Percentiles rank a stretch among this genome's conserved stretches.
These are phyloP conservation scores for Fomitiporia mediterranea DNA, from an alignment of 1,284 basidiomycete genomes.

Conservation along the genomic window DNA sequence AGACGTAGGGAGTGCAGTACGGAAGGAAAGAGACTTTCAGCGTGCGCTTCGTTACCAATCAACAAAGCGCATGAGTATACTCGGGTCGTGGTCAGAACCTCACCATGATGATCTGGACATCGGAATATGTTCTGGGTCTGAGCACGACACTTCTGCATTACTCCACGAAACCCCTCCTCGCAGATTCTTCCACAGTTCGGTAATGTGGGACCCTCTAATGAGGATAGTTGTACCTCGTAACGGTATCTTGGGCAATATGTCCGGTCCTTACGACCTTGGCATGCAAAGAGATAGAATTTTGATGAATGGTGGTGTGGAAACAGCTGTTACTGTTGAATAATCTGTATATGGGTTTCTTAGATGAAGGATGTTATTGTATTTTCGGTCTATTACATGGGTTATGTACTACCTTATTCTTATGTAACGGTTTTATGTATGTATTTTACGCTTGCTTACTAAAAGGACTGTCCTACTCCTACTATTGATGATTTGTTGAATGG, in stretches of 20 bases:
- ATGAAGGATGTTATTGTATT: no score
- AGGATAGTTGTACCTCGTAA: conserved; percentile 18
- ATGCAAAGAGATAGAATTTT: neutral
- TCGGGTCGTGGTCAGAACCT: conserved; percentile 40
- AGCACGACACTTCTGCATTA: neutral
- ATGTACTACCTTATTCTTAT: no score
- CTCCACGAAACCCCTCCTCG: conserved; percentile 29
- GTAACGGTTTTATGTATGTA: no score
- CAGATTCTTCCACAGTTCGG: conserved; percentile 54
- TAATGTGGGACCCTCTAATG: conserved; percentile 35
- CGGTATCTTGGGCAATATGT: neutral
- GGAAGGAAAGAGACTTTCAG: conserved; percentile 27
- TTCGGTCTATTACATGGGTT: no score
- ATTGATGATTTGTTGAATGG: no score
- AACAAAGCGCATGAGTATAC: conserved; percentile 60
- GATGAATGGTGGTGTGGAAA: neutral
- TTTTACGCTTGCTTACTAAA: no score
- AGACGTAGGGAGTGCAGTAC: conserved; percentile 41
- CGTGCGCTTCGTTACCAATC: conserved; percentile 29
- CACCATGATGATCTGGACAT: neutral
- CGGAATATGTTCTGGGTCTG: neutral
- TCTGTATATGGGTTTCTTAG: neutral
- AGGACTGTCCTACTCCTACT: no score
- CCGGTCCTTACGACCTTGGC: neutral
- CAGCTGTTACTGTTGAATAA: neutral